phyloP scores from a whole-genome alignment of 2,329 filamentous ascomycete genomes.

The Ascochyta viciae-villosae region DNA sequence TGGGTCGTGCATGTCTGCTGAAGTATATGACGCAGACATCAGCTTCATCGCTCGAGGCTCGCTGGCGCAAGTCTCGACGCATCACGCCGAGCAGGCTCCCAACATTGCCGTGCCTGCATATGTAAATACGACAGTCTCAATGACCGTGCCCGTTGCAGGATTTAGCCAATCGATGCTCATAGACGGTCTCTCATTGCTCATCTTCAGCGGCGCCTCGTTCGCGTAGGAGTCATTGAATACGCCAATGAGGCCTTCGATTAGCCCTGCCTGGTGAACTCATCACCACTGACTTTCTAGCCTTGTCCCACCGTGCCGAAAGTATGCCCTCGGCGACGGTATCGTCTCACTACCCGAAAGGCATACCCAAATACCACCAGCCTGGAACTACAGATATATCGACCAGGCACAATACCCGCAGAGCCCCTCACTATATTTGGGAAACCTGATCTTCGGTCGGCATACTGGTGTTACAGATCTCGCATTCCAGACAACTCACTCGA shows the following conservation, averaged over 20 bases:
- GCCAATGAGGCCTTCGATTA: conserved; percentile 3
- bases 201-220: conserved; percentile 6
- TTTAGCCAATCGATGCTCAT: conserved; percentile 2
- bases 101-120: not conserved
- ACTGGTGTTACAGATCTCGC: conserved; percentile 1
- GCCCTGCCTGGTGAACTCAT: not conserved
- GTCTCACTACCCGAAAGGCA: not conserved
- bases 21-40: conserved; percentile 3
- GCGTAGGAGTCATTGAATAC: not conserved
- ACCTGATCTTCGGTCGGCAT: not conserved
- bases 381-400: conserved; percentile 5
- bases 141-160: not conserved
- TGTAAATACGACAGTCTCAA: conserved; percentile 1
- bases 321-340: not conserved
- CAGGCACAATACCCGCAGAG: not conserved
- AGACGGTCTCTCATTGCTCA: not conserved
- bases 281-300: not conserved
- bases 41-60: conserved; percentile 6
- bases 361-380: conserved; percentile 2
- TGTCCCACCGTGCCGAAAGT: conserved; percentile 4
- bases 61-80: conserved; percentile 5
- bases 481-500: conserved; percentile 13
- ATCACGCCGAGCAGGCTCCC: not conserved
- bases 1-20: conserved; percentile 20
- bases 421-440: conserved; percentile 13